Conservation (phyloP, 208 protist genomes). For the Leishmania guyanensis region DNA sequence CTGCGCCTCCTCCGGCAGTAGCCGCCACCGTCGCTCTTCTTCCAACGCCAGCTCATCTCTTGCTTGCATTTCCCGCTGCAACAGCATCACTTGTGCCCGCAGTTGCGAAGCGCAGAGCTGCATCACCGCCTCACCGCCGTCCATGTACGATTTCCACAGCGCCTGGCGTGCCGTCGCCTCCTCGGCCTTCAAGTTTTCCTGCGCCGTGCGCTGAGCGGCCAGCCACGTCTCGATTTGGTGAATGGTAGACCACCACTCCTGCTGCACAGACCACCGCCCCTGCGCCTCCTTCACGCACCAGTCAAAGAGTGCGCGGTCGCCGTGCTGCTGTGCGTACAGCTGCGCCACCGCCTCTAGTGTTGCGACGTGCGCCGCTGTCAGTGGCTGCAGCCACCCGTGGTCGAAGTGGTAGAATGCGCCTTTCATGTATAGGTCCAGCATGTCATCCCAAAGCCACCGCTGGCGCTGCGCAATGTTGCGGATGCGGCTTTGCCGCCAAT, state of each 20-base stretch:
- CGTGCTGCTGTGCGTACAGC: constrained; percentile 46
- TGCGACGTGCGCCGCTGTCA: constrained; percentile 34
- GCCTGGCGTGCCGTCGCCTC: constrained; percentile 29
- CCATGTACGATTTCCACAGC: constrained; percentile 32
- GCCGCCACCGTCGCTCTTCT: constrained; percentile 7
- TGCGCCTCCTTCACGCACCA: constrained; percentile 43
- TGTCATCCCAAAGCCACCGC: constrained; percentile 49
- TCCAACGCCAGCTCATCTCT: constrained; percentile 19
- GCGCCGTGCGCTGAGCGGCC: constrained; percentile 27
- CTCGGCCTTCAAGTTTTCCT: constrained; percentile 20
- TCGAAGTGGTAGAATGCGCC: constrained; percentile 39
- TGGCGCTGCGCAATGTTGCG: constrained; percentile 34
- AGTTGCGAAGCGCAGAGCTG: constrained; percentile 36
- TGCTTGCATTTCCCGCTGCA: constrained; percentile 24
- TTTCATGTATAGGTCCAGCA: constrained; percentile 45
- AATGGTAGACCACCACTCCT: constrained; percentile 46
- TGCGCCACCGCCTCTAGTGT: constrained; percentile 38
- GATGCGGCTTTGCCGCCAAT: constrained; percentile 35
- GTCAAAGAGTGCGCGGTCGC: constrained; percentile 44
- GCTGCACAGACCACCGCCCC: constrained; percentile 39
- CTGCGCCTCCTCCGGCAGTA: constrained; percentile 16
- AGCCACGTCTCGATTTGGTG: constrained; percentile 28
- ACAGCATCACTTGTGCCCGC: constrained; percentile 18
- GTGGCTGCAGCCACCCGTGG: constrained; percentile 45
- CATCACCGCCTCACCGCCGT: constrained; percentile 23